Percentiles rank a stretch among this genome's conserved stretches.
phyloP scores from a whole-genome alignment of 106 monocot species.

The Alisma plantagoaquatica region DNA sequence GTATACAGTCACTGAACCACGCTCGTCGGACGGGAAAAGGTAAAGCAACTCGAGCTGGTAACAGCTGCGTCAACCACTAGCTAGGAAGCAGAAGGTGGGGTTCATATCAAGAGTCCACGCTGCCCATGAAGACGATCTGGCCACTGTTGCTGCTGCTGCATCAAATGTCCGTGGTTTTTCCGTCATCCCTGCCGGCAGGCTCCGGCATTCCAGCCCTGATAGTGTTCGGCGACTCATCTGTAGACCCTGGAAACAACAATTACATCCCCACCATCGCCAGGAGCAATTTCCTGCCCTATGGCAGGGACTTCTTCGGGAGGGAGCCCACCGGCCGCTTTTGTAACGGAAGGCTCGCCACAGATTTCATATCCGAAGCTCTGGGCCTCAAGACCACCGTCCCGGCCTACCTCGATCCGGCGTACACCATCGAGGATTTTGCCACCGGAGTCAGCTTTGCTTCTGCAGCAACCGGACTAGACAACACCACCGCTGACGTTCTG shows the following conservation, averaged over 20 bases:
- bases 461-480: conserved; percentile 8
- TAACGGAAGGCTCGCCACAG: conserved; percentile 12
- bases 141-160: neutral
- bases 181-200: no score
- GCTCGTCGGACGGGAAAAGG: no score
- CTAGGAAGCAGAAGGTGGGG: no score
- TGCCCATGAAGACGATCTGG: no score
- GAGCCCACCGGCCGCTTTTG: conserved; percentile 11
- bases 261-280: neutral
- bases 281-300: conserved; percentile 10
- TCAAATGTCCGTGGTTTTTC: no score
- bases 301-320: conserved; percentile 9
- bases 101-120: no score
- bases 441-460: conserved; percentile 10
- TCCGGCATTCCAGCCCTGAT: conserved; percentile 1
- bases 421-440: conserved; percentile 9
- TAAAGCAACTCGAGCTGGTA: no score
- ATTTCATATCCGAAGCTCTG: conserved; percentile 9
- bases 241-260: conserved; percentile 14
- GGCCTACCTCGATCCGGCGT: conserved; percentile 6
- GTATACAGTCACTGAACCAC: no score
- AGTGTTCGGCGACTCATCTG: conserved; percentile 10
- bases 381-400: neutral
- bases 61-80: no score
- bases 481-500: conserved; percentile 3